These are phyloP conservation scores for Yamadazyma songkhlaensis DNA, from an alignment of 1,139 yeast species.

Conservation along the genomic window DNA sequence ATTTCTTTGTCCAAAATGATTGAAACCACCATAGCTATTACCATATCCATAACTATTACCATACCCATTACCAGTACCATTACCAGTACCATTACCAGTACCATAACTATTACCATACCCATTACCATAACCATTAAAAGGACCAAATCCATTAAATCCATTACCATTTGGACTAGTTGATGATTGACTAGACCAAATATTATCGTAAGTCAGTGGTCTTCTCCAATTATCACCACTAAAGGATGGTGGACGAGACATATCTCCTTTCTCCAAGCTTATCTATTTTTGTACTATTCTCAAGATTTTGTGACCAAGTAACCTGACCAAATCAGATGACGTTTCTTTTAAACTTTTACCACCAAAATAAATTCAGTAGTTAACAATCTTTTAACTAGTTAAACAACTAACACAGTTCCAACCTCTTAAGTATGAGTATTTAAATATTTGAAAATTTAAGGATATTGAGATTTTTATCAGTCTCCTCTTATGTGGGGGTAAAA, in stretches of 20 bases:
- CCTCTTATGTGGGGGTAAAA: too few relatives aligned
- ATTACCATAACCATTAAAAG: background rate
- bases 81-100: background rate
- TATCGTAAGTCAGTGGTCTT: slow-evolving; percentile 13
- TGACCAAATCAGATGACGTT: too few relatives aligned
- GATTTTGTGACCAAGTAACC: too few relatives aligned
- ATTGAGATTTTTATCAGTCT: too few relatives aligned
- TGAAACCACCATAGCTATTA: background rate
- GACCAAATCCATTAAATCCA: background rate
- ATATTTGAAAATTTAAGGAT: too few relatives aligned
- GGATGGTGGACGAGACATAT: slow-evolving; percentile 11
- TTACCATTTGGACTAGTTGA: background rate
- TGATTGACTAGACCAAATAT: slow-evolving; percentile 11
- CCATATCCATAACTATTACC: background rate
- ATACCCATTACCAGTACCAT: background rate
- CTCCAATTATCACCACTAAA: slow-evolving; percentile 7
- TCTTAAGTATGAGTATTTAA: too few relatives aligned
- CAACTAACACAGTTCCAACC: too few relatives aligned
- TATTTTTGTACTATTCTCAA: too few relatives aligned
- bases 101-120: background rate
- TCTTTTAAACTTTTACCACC: too few relatives aligned
- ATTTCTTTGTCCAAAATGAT: background rate
- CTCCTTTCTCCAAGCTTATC: too few relatives aligned
- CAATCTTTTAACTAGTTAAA: too few relatives aligned
- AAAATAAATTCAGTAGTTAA: too few relatives aligned